Evolutionary conservation across 2,329 filamentous ascomycete species (phyloP), one percentile per base, ranked within the genome.

Genomic region (Colletotrichum liriopes): DNA sequence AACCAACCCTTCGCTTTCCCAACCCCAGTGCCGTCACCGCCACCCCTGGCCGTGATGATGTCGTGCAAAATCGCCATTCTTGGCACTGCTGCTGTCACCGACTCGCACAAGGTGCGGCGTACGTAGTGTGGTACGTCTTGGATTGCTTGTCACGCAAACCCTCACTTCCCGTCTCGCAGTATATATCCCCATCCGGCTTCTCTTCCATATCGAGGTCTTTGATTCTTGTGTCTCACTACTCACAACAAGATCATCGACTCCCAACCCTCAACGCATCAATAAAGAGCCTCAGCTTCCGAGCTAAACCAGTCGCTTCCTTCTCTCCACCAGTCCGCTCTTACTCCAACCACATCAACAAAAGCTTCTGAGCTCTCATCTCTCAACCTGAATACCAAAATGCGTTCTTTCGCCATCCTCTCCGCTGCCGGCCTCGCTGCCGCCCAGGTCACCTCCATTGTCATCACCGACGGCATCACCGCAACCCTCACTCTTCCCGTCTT

Each of bases 401-500:
- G 74, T 59, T 66, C 74, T 58, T 74, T 79, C 72, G 63, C 75
- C 70, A 49, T 74, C 72, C 66, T 74, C 59, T 61, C 67, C 43
- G 61, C 66, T 52, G 73, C 66, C 39, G 72, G 71, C 69, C 66
- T 76, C 26, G 74, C 67, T 20, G 64, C 75, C 11, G 77, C 78
- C 45, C 75, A 78, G 61, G 73, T 73, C 37, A 66, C 66, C 54
- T 66, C 72, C 26, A 74, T 75, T 20, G 37, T 68, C 41, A 74
- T 75, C 66, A 73, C 73, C n/a, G 69, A 72, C 23, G 77, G 74
- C 65, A 45, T 75, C 65, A 74, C 74, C 51, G 73, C 75, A 16
- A 76, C 74, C 12, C 23, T 74, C 45, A 67, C 69, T 37, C 75
- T 77, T 9, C 74, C 74, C 35, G 74, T 69, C 39, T 77, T 74